Conservation (phyloP, 2,329 filamentous ascomycete genomes). For the Seiridium cupressi region DNA sequence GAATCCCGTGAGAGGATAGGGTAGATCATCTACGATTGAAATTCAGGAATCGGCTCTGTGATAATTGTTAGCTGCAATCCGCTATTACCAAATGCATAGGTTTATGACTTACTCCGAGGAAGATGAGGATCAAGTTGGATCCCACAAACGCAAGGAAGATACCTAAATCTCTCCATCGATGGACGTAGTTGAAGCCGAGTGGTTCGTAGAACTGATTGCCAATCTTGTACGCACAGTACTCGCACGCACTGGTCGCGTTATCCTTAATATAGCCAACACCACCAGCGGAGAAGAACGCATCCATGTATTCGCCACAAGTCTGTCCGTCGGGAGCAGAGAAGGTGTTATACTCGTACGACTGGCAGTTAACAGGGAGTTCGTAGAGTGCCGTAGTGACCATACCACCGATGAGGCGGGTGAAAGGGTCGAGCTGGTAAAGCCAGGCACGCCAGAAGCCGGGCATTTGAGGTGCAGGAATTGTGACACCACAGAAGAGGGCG, state of each 20-base stretch:
- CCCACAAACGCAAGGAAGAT: slow-evolving; percentile 75
- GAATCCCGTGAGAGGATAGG: neutral
- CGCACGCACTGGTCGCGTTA: slow-evolving; percentile 64
- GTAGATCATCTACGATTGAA: slow-evolving; percentile 47
- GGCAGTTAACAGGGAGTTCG: slow-evolving; percentile 61
- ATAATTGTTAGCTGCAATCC: slow-evolving; percentile 13
- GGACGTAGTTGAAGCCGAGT: slow-evolving; percentile 63
- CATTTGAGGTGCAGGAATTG: slow-evolving; percentile 76
- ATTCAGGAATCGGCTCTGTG: slow-evolving; percentile 50
- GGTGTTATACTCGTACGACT: slow-evolving; percentile 57
- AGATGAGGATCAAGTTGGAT: slow-evolving; percentile 68
- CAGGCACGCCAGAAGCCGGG: slow-evolving; percentile 75
- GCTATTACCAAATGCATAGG: neutral
- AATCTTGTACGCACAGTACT: slow-evolving; percentile 78
- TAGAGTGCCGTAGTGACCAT: slow-evolving; percentile 79
- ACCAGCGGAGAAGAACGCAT: slow-evolving; percentile 63
- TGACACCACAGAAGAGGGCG: slow-evolving; percentile 83
- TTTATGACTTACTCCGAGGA: slow-evolving; percentile 45
- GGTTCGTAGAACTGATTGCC: slow-evolving; percentile 78
- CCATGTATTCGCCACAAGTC: slow-evolving; percentile 76
- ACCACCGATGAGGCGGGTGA: slow-evolving; percentile 77
- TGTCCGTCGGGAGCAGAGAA: slow-evolving; percentile 67
- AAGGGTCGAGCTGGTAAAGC: slow-evolving; percentile 81
- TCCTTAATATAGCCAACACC: slow-evolving; percentile 70
- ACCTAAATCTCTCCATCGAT: slow-evolving; percentile 80